phyloP scores from a whole-genome alignment of 331 rosid species.

The Quercus phellos region DNA sequence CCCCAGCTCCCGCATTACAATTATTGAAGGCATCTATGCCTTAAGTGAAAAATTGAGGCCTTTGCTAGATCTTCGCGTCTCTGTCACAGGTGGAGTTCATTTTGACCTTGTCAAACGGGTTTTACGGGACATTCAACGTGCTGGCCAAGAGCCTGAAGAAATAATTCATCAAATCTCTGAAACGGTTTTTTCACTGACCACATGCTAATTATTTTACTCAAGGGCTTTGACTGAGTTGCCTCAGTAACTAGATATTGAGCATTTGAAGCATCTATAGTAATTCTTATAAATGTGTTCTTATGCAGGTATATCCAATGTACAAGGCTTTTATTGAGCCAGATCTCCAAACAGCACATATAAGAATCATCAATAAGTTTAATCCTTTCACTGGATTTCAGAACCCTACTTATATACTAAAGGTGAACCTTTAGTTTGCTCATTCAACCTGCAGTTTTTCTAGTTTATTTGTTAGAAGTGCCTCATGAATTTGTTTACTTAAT shows the following conservation, averaged over 20 bases:
- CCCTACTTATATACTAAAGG: conserved; percentile 91
- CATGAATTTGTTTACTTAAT: background rate
- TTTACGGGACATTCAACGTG: conserved; percentile 95
- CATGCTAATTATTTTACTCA: conserved; percentile 21
- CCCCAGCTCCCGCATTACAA: conserved; percentile 78
- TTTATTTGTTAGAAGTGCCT: conserved; percentile 11
- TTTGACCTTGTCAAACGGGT: conserved; percentile 98
- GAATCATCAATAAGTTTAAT: conserved; percentile 86
- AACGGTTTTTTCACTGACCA: conserved; percentile 64
- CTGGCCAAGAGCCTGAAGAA: conserved; percentile 95
- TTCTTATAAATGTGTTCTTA: conserved; percentile 17
- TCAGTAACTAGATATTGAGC: background rate
- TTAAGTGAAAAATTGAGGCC: conserved; percentile 84
- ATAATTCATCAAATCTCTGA: conserved; percentile 97
- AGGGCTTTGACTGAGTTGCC: conserved; percentile 11
- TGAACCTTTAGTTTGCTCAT: conserved; percentile 18
- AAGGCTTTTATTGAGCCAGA: conserved; percentile 99
- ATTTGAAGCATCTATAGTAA: conserved; percentile 11
- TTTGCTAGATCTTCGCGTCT: conserved; percentile 93
- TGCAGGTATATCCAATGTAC: conserved; percentile 96
- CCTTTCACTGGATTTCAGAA: conserved; percentile 97
- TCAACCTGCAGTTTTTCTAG: conserved; percentile 1
- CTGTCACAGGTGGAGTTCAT: conserved; percentile 97
- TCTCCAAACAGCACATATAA: conserved; percentile 96
- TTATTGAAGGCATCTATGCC: conserved; percentile 95